Evolutionary conservation across 1,139 yeast species (phyloP).

Genomic region (Yamadazyma conglobata): DNA sequence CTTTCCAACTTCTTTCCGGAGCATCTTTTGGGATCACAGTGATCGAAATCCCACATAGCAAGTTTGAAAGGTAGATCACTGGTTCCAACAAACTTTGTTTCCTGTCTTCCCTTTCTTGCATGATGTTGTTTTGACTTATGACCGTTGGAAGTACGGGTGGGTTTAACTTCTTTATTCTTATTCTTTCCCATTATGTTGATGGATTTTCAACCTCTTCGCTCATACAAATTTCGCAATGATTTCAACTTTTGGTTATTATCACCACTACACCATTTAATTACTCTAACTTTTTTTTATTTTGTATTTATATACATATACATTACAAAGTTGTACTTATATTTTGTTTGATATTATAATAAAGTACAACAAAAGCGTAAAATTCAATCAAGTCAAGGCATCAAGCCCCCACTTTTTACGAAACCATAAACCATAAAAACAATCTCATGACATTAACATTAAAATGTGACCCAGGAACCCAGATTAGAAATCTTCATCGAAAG

Average conservation of each 20-base stretch:
- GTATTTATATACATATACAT: constrained; percentile 9
- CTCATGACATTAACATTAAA: constrained; percentile 2
- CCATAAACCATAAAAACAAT: constrained; percentile 3
- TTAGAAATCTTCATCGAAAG: constrained; percentile 50
- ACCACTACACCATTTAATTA: neutral
- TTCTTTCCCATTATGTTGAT: constrained; percentile 56
- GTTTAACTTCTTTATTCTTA: constrained; percentile 44
- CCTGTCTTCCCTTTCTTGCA: constrained; percentile 49
- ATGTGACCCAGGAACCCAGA: no score
- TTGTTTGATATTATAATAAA: no score
- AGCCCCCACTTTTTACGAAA: constrained; percentile 1
- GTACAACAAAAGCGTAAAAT: constrained; percentile 2
- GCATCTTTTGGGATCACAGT: constrained; percentile 97
- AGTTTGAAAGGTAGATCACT: constrained; percentile 52
- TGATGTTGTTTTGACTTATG: constrained; percentile 56
- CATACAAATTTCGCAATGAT: constrained; percentile 1
- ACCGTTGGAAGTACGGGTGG: constrained; percentile 45
- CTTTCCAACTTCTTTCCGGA: constrained; percentile 93
- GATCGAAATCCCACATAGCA: constrained; percentile 97
- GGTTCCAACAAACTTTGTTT: constrained; percentile 34
- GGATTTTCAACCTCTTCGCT: constrained; percentile 23
- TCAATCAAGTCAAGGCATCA: constrained; percentile 3
- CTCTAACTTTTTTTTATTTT: constrained; percentile 4
- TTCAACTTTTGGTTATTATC: neutral
- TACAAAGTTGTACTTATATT: constrained; percentile 6